These are phyloP conservation scores for Calonectria crousiana DNA, from an alignment of 2,329 filamentous ascomycete genomes.

Conservation along the genomic window DNA sequence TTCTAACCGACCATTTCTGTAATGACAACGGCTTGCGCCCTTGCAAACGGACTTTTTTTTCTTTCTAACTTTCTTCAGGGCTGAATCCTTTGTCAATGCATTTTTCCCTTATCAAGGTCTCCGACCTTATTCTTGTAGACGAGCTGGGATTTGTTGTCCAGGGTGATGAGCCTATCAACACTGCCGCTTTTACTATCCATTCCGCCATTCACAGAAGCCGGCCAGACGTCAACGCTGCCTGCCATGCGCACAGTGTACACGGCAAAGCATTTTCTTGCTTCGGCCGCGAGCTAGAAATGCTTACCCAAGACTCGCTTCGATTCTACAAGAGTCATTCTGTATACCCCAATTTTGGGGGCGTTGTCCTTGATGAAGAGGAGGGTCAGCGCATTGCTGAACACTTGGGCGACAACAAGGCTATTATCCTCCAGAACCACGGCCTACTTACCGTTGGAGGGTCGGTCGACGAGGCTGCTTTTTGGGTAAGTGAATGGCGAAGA, in stretches of 20 bases:
- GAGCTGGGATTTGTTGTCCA: conserved; percentile 70
- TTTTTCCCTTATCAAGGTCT: conserved; percentile 74
- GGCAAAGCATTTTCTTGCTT: conserved; percentile 79
- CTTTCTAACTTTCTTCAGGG: background rate
- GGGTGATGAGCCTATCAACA: conserved; percentile 74
- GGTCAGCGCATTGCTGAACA: conserved; percentile 67
- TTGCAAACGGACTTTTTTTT: background rate
- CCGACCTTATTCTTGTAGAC: conserved; percentile 75
- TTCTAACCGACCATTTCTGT: background rate
- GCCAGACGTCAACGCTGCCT: conserved; percentile 74
- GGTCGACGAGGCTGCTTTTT: conserved; percentile 73
- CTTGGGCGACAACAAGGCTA: conserved; percentile 64
- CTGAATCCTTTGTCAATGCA: conserved; percentile 55
- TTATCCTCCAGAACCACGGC: conserved; percentile 73
- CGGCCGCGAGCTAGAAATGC: conserved; percentile 74
- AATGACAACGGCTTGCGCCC: background rate
- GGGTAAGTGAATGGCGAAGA: conserved; percentile 43
- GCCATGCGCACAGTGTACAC: conserved; percentile 75
- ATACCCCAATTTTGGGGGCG: conserved; percentile 62
- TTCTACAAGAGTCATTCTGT: conserved; percentile 59
- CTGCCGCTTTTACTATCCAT: conserved; percentile 78
- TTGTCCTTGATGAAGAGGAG: conserved; percentile 71
- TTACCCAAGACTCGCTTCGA: conserved; percentile 75
- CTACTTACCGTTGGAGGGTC: conserved; percentile 67
- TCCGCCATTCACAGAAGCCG: conserved; percentile 74